These are phyloP conservation scores for Kwoniella dejecticola DNA, from an alignment of 768 basidiomycete genomes.

Conservation along the genomic window DNA sequence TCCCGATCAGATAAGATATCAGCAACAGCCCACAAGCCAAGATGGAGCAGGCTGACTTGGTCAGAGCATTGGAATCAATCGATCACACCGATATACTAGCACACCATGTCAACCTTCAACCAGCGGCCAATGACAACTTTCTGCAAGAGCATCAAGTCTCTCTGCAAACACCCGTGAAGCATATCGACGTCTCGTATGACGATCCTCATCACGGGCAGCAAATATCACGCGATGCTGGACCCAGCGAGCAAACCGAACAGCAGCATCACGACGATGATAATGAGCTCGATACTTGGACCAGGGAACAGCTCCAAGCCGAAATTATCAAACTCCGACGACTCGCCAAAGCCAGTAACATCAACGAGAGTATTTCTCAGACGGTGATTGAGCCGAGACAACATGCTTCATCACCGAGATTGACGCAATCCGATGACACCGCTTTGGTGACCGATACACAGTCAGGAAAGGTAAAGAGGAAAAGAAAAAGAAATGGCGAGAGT, in stretches of 20 bases:
- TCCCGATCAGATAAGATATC: not conserved
- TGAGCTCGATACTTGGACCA: slow-evolving; percentile 26
- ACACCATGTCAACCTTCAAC: slow-evolving; percentile 4
- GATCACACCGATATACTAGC: slow-evolving; percentile 16
- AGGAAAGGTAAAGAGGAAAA: not conserved
- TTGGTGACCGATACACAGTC: no score
- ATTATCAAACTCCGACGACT: slow-evolving; percentile 19
- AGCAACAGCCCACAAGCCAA: no score
- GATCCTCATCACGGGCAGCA: no score
- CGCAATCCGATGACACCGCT: no score
- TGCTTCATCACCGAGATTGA: no score
- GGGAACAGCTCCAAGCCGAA: slow-evolving; percentile 24
- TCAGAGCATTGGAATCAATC: slow-evolving; percentile 21
- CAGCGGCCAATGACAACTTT: not conserved
- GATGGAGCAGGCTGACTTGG: slow-evolving; percentile 16
- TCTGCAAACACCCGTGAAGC: not conserved
- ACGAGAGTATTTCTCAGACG: not conserved
- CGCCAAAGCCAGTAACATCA: not conserved
- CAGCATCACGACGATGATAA: not conserved
- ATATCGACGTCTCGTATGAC: no score
- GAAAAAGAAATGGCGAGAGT: not conserved
- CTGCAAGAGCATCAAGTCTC: not conserved
- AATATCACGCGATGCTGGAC: no score
- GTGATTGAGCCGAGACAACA: not conserved
- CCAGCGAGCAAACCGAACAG: no score